Evolutionary conservation across 192 early-diverging fungal species (phyloP), one percentile per base, ranked within the genome.

Genomic region (Ambispora gerdemannii): DNA sequence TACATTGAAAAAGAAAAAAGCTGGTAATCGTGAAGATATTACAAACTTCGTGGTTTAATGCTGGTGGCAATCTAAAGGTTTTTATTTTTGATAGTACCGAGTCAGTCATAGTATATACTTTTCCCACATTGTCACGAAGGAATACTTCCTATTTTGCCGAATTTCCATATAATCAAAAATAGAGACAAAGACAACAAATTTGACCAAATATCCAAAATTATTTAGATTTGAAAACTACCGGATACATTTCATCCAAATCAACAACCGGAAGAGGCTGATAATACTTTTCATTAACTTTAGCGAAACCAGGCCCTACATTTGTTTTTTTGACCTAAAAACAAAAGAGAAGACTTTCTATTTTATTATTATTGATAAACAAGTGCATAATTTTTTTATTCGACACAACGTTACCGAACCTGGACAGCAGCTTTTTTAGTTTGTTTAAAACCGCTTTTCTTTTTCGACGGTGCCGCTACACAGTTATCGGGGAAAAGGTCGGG

Each of bases 1-100:
- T 28, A 10, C 36, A 10, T 24, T 25, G 27, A 72, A 11, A 13
- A 3, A 17, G 56, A n/a, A 22, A 24, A 4, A 34, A 49, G 31
- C 3, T 20, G 8, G 43, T 13, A 22, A 35, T n/a, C n/a, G 30
- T 30, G n/a, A 20, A 13, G 32, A 73, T 47, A 22, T 22, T 20
- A 10, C 27, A 38, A 34, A 75, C 74, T 25, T 75, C 68, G 50
- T 59, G 47, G 4, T 27, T 28, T 47, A 76, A 56, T 11, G 58
- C 24, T 4, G 66, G 53, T 56, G 75, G 63, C 22, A 59, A 63
- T 56, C 62, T 63, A 59, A 72, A 76, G n/a, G 53, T 43, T 7
- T 76, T 63, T n/a, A 76, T n/a, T 36, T 72, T 76, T 52, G n/a
- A 25, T 6, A 55, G 51, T 38, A 73, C 47, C 2, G 60, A 43